phyloP scores from a whole-genome alignment of 1,139 yeast genomes.

The Saccharomyces hybrid region DNA sequence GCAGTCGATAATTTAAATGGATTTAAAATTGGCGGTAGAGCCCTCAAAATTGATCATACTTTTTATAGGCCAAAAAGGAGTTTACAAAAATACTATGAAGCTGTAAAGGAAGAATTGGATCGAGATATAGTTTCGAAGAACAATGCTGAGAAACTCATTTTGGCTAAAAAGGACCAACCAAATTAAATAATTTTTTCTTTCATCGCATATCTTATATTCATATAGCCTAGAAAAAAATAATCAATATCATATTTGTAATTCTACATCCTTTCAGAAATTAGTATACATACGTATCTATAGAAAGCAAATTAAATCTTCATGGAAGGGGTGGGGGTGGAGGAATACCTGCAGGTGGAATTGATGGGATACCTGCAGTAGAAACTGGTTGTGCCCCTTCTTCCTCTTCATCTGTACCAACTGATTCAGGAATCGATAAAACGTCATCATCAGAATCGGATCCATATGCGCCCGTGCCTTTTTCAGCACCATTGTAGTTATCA shows the following conservation, averaged over 20 bases:
- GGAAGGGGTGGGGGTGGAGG: slow-evolving; percentile 33
- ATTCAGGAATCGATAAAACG: slow-evolving; percentile 33
- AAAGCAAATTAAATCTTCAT: neutral
- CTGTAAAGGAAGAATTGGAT: slow-evolving; percentile 20
- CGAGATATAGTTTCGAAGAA: slow-evolving; percentile 16
- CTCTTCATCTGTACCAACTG: slow-evolving; percentile 31
- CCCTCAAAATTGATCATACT: slow-evolving; percentile 69
- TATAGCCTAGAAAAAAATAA: neutral
- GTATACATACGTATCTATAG: neutral
- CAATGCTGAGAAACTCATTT: neutral
- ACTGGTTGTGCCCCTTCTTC: slow-evolving; percentile 8
- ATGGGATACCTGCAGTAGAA: slow-evolving; percentile 10
- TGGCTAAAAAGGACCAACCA: neutral
- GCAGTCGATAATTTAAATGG: slow-evolving; percentile 92
- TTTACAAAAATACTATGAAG: slow-evolving; percentile 36
- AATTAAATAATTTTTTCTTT: neutral
- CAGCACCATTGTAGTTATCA: slow-evolving; percentile 3
- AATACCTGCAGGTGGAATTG: slow-evolving; percentile 19
- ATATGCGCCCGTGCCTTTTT: neutral
- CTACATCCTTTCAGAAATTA: neutral
- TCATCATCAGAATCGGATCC: slow-evolving; percentile 25
- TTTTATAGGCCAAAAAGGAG: slow-evolving; percentile 50
- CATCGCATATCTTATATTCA: neutral
- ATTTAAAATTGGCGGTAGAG: slow-evolving; percentile 48
- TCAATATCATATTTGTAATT: neutral